Evolutionary conservation across 1,284 basidiomycete genomes (phyloP).

Genomic region (Gomphus bonarii): DNA sequence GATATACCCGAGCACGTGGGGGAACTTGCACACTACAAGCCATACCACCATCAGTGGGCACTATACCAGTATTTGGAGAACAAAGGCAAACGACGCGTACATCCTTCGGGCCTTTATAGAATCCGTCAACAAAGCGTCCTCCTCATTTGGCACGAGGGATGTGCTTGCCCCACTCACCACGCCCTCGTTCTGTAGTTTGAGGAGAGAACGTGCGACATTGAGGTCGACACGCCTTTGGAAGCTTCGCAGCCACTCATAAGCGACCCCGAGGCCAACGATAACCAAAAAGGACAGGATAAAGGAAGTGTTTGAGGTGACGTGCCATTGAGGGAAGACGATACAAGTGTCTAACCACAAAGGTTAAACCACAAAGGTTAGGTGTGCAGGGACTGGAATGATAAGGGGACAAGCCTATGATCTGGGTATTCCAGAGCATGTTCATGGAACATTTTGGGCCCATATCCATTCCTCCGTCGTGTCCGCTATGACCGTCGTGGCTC

Average conservation of each 20-base stretch:
- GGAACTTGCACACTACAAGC: conserved; percentile 16
- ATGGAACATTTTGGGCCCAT: conserved; percentile 38
- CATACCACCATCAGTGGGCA: not conserved
- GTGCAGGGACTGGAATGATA: not conserved
- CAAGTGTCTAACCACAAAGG: conserved; percentile 41
- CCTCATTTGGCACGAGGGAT: conserved; percentile 23
- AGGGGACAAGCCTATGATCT: conserved; percentile 31
- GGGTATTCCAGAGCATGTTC: conserved; percentile 74
- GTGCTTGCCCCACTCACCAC: conserved; percentile 32
- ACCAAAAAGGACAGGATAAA: conserved; percentile 54
- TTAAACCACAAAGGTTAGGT: not conserved
- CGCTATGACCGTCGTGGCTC: not conserved
- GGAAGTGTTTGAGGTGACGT: conserved; percentile 42
- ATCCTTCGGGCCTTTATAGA: conserved; percentile 13
- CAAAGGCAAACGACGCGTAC: not conserved
- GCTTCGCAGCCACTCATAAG: conserved; percentile 65
- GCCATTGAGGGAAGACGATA: conserved; percentile 66
- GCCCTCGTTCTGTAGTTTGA: conserved; percentile 24
- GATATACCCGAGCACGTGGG: conserved; percentile 30
- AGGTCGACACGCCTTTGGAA: conserved; percentile 48
- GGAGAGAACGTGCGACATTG: conserved; percentile 40
- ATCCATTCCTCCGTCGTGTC: not conserved
- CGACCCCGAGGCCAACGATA: conserved; percentile 53
- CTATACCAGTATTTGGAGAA: not conserved
- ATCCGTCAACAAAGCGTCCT: conserved; percentile 42